Base-by-base conservation (phyloP, 495 filamentous ascomycete genomes). In the Gamarada debralockiae region DNA sequence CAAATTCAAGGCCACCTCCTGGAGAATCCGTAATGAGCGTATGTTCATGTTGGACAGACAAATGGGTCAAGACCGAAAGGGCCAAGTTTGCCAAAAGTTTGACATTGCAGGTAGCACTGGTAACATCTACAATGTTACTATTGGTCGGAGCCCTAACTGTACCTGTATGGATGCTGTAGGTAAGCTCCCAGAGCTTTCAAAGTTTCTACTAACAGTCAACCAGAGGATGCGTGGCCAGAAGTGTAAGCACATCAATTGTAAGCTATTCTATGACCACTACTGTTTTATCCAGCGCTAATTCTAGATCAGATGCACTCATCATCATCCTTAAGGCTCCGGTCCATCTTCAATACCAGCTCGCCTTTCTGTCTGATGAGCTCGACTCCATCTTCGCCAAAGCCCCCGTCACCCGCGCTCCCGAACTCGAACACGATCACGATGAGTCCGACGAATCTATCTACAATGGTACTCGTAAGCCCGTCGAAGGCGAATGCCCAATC, bases 401-500 rank as follows among this genome's bases (percentile, higher is more conserved):
- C 0, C 80, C 82, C 6, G 48, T 56, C 14, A 55, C 52, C 6
- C 43, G 25, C 10, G 44, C 43, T 31, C 24, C 37, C 20, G 48
- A n/a, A 9, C 24, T 27, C 14, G 29, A 29, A 21, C 58, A 70
- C 12, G 38, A 40, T 10, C 54, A 61, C 6, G 55, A 52, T 1
- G 48, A 21, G 0, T 53, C 21, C 10, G 42, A 51, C 33, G 13
- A 3, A n/a, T 39, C 50, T 2, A 12, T 50, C 1, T 46, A 48
- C 7, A 59, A 64, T 17, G 59, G 61, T 44, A 33, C 21, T n/a
- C 67, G 73, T 23, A 77, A 76, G 54, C 55, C 68, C 10, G 25
- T 77, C 1, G 84, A 89, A 14, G 87, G 82, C 15, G 84, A 91
- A 56, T 92, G 88, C 56, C 83, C 86, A 0, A 89, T 93, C 63